Conservation (phyloP, 2,329 filamentous ascomycete genomes). For the Calonectria hawksworthii region DNA sequence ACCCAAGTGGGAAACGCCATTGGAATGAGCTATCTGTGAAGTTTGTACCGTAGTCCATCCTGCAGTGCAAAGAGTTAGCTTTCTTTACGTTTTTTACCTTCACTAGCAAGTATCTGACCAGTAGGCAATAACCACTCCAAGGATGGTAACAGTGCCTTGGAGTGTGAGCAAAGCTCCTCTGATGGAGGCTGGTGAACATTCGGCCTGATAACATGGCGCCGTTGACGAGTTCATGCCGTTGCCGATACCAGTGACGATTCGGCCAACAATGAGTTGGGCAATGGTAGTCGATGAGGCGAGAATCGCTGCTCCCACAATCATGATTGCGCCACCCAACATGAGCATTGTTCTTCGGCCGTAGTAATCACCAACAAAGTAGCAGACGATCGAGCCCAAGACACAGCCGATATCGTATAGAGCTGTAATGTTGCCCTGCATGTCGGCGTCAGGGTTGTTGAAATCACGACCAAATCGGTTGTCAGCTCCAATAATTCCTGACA, state of each 20-base stretch:
- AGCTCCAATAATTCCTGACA: conserved; percentile 47
- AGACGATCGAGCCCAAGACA: conserved; percentile 23
- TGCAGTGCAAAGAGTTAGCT: neutral
- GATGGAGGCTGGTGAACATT: conserved; percentile 21
- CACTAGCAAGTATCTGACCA: neutral
- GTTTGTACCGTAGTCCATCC: conserved; percentile 26
- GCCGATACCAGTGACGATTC: conserved; percentile 58
- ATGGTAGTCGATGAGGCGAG: conserved; percentile 53
- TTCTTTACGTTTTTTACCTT: neutral
- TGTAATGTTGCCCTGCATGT: conserved; percentile 30
- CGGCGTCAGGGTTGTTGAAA: conserved; percentile 25
- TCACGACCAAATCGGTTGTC: conserved; percentile 28
- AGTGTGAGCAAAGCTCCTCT: conserved; percentile 16
- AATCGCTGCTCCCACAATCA: conserved; percentile 55
- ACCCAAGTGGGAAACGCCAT: conserved; percentile 58
- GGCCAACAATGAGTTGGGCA: conserved; percentile 56
- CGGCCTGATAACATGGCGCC: conserved; percentile 18
- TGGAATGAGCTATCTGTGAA: conserved; percentile 34
- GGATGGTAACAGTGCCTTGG: conserved; percentile 19
- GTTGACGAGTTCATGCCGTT: conserved; percentile 60
- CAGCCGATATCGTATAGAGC: conserved; percentile 30
- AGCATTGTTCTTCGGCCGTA: conserved; percentile 24
- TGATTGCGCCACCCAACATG: conserved; percentile 44
- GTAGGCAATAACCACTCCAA: conserved; percentile 24
- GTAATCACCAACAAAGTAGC: conserved; percentile 25